phyloP scores from a whole-genome alignment of 345 rosid genomes.

The Hevea brasiliensis region DNA sequence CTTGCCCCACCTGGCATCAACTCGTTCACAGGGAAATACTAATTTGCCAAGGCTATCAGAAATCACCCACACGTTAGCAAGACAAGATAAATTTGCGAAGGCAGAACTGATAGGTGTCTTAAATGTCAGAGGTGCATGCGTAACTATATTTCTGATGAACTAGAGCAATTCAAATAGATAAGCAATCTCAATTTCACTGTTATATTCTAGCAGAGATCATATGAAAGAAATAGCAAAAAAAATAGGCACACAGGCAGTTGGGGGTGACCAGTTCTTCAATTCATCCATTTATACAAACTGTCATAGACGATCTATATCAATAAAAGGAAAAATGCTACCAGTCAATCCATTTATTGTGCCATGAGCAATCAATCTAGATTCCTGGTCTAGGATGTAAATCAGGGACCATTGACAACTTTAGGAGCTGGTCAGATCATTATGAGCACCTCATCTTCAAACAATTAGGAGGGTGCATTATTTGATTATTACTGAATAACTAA shows the following conservation, averaged over 20 bases:
- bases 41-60: slow-evolving; percentile 66
- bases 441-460: not conserved
- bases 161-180: not conserved
- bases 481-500: no score
- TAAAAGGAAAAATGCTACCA: not conserved
- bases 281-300: not conserved
- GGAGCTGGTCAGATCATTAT: not conserved
- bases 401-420: not conserved
- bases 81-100: not conserved
- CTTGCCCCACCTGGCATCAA: slow-evolving; percentile 98
- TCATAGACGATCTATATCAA: not conserved
- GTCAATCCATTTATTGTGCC: not conserved
- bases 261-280: not conserved
- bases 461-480: no score
- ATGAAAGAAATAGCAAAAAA: not conserved
- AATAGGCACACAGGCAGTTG: not conserved
- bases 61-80: slow-evolving; percentile 13
- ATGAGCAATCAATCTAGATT: not conserved
- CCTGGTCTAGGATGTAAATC: not conserved
- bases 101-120: not conserved
- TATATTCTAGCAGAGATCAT: not conserved
- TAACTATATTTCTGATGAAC: not conserved
- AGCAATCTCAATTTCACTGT: not conserved
- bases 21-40: slow-evolving; percentile 77
- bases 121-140: not conserved